A percentile compares a stretch with the other conserved stretches of the same genome.
These are phyloP conservation scores for Ceratocystis variospora DNA, from an alignment of 2,329 filamentous ascomycete species.

Conservation along the genomic window DNA sequence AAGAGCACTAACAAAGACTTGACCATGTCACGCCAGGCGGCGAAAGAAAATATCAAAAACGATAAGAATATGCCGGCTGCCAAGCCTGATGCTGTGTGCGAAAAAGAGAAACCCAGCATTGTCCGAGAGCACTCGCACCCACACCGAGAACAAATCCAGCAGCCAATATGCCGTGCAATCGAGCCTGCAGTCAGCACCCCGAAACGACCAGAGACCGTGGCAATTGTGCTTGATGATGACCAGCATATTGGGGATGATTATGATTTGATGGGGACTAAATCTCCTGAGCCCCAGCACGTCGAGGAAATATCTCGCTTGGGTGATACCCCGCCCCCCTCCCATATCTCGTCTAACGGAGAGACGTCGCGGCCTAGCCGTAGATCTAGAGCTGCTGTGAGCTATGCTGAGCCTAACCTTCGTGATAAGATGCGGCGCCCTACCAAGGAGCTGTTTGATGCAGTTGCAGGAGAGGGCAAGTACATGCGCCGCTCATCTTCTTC, in stretches of 20 bases:
- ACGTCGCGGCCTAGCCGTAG: conserved; percentile 52
- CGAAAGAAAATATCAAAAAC: conserved; percentile 10
- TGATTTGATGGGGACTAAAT: conserved; percentile 22
- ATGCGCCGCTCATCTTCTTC: conserved; percentile 27
- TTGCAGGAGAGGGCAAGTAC: conserved; percentile 48
- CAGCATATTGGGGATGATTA: conserved; percentile 13
- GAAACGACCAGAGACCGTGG: conserved; percentile 14
- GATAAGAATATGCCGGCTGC: background rate
- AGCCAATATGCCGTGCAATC: conserved; percentile 6
- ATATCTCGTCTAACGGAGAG: conserved; percentile 42
- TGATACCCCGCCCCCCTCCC: conserved; percentile 47
- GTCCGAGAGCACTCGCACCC: conserved; percentile 5
- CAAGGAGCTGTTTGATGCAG: conserved; percentile 61
- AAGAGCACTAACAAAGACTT: conserved; percentile 50
- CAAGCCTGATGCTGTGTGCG: background rate
- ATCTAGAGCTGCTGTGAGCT: conserved; percentile 56
- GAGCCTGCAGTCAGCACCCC: conserved; percentile 4
- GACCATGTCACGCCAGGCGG: conserved; percentile 21
- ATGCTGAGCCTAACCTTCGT: conserved; percentile 66
- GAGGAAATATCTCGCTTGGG: conserved; percentile 27
- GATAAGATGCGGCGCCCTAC: conserved; percentile 75
- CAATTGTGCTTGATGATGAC: conserved; percentile 21
- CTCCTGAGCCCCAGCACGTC: conserved; percentile 33
- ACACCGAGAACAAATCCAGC: background rate
- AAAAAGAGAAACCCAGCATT: background rate